Evolutionary conservation across 495 filamentous ascomycete genomes (phyloP), one percentile per base, ranked within the genome.

Genomic region (Glarea lozoyensis): DNA sequence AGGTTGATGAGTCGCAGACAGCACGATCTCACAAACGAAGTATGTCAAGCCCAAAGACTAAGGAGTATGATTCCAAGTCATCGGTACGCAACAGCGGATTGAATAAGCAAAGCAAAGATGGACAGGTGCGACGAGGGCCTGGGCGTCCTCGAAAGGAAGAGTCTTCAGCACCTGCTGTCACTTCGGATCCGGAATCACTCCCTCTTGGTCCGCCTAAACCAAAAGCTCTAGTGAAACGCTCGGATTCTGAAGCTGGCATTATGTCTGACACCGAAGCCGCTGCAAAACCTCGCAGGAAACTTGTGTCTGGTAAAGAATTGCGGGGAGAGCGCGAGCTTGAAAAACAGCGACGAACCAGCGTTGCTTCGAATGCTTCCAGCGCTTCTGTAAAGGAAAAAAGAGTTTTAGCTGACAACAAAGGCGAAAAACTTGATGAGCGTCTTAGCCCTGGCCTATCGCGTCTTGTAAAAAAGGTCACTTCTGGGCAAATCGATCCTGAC

Each of bases 291-390:
- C 61, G 74, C 33, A 66, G 75, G 3, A 79, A 77, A 52, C 60
- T 81, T 24, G 63, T 81, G 16, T 79, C 77, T 11, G 70, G 73
- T 3, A 70, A 70, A 43, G 76, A 77, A 23, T 53, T 78, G 16
- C 73, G 75, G 48, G 70, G 66, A 1, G 69, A 76, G 42, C 65
- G 68, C 29, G 69, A 75, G 39, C 65, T 69, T 22, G 73, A 78
- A 33, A 70, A 69, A 50, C 64, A 72, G 37, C 60, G 65, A 11
- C 69, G 69, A 40, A 47, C 73, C 48, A 67, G 63, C 48, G 43
- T 63, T 56, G 67, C 64, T 5, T 72, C 71, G 6, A 71, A 61
- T 34, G 60, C 66, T 29, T 73, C 68, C 23, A 49, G 40, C 20
- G 44, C 32, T 5, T 58, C 54, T 29, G 35, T 48, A 18, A 54